phyloP scores from a whole-genome alignment of 768 basidiomycete genomes.

The Asterophora lycoperdoides region DNA sequence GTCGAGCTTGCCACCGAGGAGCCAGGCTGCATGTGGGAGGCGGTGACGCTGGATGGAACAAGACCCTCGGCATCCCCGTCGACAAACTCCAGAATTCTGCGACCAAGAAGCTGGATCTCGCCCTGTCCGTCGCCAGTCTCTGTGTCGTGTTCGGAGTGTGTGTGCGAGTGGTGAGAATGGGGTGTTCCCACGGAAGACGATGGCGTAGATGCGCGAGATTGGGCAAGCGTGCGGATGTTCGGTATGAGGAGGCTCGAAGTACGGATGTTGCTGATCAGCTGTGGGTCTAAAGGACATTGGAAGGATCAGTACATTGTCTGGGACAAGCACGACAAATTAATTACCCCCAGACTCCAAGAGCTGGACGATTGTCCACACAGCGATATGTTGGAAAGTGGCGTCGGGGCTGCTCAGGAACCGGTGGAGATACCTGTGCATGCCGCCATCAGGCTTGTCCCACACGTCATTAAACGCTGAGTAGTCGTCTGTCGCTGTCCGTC shows the following conservation, averaged over 20 bases:
- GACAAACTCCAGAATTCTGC: conserved; percentile 83
- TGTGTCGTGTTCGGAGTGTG: conserved; percentile 76
- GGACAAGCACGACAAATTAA: conserved; percentile 10
- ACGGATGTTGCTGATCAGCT: conserved; percentile 87
- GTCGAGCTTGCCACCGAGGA: conserved; percentile 62
- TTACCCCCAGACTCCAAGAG: conserved; percentile 91
- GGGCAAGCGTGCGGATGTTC: conserved; percentile 80
- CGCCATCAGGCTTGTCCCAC: conserved; percentile 97
- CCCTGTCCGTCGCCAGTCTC: conserved; percentile 85
- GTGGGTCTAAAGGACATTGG: conserved; percentile 55
- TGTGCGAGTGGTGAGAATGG: conserved; percentile 60
- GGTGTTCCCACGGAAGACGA: conserved; percentile 74
- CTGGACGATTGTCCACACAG: conserved; percentile 99
- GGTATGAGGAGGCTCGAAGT: conserved; percentile 76
- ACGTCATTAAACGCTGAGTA: conserved; percentile 97
- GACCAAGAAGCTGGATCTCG: conserved; percentile 83
- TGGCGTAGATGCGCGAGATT: conserved; percentile 64
- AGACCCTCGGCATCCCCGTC: conserved; percentile 66
- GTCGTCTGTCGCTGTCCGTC: conserved; percentile 73
- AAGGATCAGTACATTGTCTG: conserved; percentile 2
- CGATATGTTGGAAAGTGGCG: conserved; percentile 98
- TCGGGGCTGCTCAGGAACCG: conserved; percentile 92
- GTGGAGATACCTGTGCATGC: conserved; percentile 92
- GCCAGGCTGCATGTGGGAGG: conserved; percentile 65
- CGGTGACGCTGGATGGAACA: conserved; percentile 55